Percentiles rank a stretch among this genome's conserved stretches.
Evolutionary conservation across 129 eudicot species (phyloP).

Genomic region (Cynara cardunculus): DNA sequence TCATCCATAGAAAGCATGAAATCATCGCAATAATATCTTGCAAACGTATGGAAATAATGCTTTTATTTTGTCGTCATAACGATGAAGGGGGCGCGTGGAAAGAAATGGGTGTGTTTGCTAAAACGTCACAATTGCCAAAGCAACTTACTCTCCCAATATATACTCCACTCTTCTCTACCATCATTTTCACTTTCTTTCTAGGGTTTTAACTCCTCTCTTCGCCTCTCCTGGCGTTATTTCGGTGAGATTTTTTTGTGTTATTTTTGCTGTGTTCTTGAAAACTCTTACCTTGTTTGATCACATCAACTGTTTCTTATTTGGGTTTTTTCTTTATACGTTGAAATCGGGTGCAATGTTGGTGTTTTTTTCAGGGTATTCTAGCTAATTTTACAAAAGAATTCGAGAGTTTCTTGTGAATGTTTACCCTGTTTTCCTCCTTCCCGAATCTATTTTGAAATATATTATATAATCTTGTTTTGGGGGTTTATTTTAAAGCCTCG

Average conservation of each 20-base stretch:
- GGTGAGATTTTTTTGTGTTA: conserved; percentile 4
- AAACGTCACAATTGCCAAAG: conserved; percentile 1
- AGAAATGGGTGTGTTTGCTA: not conserved
- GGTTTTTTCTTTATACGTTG: not conserved
- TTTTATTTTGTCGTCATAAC: not conserved
- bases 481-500: not conserved
- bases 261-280: not conserved
- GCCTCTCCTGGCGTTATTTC: not conserved
- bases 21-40: not conserved
- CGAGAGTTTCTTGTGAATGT: not conserved
- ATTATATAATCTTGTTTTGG: not conserved
- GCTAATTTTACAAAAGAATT: not conserved
- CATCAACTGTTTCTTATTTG: not conserved
- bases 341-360: conserved; percentile 8
- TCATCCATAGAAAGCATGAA: not conserved
- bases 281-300: not conserved
- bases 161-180: conserved; percentile 7
- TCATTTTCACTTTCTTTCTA: conserved; percentile 11
- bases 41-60: not conserved
- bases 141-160: conserved; percentile 14
- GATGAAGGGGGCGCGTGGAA: not conserved
- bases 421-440: not conserved
- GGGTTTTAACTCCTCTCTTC: conserved; percentile 21
- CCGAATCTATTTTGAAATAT: not conserved
- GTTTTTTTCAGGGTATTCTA: not conserved